phyloP scores from a whole-genome alignment of 2,329 filamentous ascomycete species.

The Xylaria sp. region DNA sequence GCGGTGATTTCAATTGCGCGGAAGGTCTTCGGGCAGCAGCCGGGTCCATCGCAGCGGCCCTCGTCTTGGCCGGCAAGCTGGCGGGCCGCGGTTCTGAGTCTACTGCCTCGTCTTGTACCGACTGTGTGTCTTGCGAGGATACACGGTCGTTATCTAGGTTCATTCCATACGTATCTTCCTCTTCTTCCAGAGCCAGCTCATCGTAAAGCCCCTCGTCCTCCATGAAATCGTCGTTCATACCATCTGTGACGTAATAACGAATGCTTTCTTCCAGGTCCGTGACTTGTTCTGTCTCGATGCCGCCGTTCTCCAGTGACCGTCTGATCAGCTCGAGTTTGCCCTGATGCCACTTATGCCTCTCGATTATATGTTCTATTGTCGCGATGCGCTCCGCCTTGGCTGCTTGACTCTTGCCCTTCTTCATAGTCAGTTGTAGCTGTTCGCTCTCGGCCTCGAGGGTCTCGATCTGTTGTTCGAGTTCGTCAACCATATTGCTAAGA shows the following conservation, averaged over 20 bases:
- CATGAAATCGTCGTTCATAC: constrained; percentile 87
- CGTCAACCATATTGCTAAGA: constrained; percentile 85
- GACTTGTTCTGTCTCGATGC: constrained; percentile 87
- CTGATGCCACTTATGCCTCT: constrained; percentile 97
- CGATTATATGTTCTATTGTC: constrained; percentile 83
- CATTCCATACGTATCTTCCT: constrained; percentile 89
- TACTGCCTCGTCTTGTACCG: constrained; percentile 82
- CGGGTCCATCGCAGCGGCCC: constrained; percentile 66
- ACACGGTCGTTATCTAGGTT: constrained; percentile 81
- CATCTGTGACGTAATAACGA: constrained; percentile 92
- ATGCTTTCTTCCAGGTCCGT: constrained; percentile 91
- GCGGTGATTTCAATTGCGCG: constrained; percentile 89
- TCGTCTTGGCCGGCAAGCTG: constrained; percentile 62
- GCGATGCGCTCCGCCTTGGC: constrained; percentile 87
- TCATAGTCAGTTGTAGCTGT: constrained; percentile 84
- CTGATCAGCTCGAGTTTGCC: constrained; percentile 90
- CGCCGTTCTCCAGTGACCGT: constrained; percentile 90
- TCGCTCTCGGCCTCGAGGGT: constrained; percentile 90
- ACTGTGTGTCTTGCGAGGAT: constrained; percentile 96
- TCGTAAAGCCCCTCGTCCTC: constrained; percentile 97
- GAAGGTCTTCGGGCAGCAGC: constrained; percentile 77
- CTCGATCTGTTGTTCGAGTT: constrained; percentile 94
- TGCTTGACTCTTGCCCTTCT: constrained; percentile 91
- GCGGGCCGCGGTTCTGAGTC: constrained; percentile 65
- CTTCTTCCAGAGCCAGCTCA: constrained; percentile 89